These are phyloP conservation scores for Nitzschia palea DNA, from an alignment of 108 stramenopile genomes.

Conservation along the genomic window DNA sequence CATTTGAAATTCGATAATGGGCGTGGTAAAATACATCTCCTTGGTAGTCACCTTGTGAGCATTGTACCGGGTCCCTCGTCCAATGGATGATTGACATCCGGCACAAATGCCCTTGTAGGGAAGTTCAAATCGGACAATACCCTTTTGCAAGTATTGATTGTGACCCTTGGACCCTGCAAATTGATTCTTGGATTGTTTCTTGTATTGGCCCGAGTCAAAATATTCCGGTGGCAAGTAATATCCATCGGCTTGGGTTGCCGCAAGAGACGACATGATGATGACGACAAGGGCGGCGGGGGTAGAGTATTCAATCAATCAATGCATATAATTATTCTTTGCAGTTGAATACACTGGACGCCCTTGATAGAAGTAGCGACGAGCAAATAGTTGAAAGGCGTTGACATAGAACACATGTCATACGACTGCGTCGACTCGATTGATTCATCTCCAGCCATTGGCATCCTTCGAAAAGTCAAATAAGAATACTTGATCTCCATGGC, in stretches of 20 bases:
- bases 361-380: no score
- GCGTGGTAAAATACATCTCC: conserved; percentile 76
- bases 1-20: conserved; percentile 90
- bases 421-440: no score
- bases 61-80: conserved; percentile 92
- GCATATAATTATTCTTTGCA: no score
- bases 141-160: conserved; percentile 86
- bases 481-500: no score
- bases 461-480: no score
- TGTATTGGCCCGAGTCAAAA: conserved; percentile 70
- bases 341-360: no score
- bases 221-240: conserved; percentile 86
- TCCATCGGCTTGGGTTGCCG: conserved; percentile 92
- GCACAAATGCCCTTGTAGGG: conserved; percentile 87
- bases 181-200: conserved; percentile 62
- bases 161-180: conserved; percentile 63
- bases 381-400: no score
- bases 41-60: conserved; percentile 87
- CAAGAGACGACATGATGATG: conserved; percentile 80
- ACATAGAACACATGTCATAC: no score
- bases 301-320: no score
- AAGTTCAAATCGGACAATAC: conserved; percentile 93
- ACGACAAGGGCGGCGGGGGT: no score
- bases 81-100: conserved; percentile 63
- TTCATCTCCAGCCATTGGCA: no score